These are phyloP conservation scores for Trichosporon ovoides DNA, from an alignment of 1,284 basidiomycete species.

Conservation along the genomic window DNA sequence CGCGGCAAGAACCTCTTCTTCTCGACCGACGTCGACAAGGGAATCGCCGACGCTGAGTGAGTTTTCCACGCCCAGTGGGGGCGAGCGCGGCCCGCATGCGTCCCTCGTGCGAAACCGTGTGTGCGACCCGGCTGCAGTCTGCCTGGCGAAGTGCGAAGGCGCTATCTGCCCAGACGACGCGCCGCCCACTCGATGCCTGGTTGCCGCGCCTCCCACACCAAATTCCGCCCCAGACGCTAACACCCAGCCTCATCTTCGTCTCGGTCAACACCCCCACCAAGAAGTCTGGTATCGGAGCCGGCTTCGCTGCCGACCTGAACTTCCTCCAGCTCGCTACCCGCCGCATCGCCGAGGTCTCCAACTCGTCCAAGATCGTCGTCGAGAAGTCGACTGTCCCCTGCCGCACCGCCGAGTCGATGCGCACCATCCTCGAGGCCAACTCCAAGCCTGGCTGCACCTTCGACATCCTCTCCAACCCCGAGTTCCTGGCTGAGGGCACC, in stretches of 20 bases:
- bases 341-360: conserved; percentile 86
- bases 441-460: conserved; percentile 85
- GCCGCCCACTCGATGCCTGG: no score
- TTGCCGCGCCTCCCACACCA: no score
- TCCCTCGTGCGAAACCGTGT: background rate
- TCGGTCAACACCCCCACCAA: conserved; percentile 91
- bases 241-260: conserved; percentile 54
- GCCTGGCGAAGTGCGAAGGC: background rate
- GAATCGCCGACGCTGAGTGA: conserved; percentile 80
- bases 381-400: conserved; percentile 99
- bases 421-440: conserved; percentile 97
- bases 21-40: conserved; percentile 89
- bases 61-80: conserved; percentile 14
- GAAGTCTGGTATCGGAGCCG: conserved; percentile 93
- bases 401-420: conserved; percentile 95
- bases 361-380: conserved; percentile 92
- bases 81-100: background rate
- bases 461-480: conserved; percentile 96
- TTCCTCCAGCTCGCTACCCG: conserved; percentile 95
- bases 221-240: background rate
- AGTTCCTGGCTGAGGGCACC: conserved; percentile 97
- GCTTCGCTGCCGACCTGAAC: conserved; percentile 95
- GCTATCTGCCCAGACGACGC: background rate
- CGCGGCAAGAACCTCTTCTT: conserved; percentile 96
- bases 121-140: background rate